These are phyloP conservation scores for Talaromyces sp. DNA, from an alignment of 2,329 filamentous ascomycete genomes.

Conservation along the genomic window DNA sequence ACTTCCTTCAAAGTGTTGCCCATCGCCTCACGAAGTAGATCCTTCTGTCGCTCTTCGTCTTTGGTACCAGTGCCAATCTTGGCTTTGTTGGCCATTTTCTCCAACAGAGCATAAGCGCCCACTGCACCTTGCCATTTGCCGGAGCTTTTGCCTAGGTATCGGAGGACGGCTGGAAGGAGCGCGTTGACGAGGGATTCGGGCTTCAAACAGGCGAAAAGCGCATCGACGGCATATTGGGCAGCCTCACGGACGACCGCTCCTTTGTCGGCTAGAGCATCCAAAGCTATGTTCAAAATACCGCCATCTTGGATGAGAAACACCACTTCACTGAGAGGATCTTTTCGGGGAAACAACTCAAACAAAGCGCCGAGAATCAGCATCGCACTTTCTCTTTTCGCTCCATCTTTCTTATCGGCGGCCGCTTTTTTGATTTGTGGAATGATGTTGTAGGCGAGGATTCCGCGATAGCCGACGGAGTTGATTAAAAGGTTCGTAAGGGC, in stretches of 20 bases:
- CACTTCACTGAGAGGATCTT: conserved; percentile 75
- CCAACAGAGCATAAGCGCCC: conserved; percentile 77
- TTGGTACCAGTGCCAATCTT: conserved; percentile 79
- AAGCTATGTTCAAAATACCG: conserved; percentile 66
- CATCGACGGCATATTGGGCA: conserved; percentile 90
- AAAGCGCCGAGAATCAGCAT: conserved; percentile 94
- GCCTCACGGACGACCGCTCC: conserved; percentile 83
- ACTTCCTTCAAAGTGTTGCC: conserved; percentile 73
- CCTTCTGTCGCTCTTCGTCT: conserved; percentile 83
- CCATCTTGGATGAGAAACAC: conserved; percentile 80
- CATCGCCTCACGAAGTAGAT: conserved; percentile 86
- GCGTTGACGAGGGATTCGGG: conserved; percentile 80
- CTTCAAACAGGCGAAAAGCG: conserved; percentile 74
- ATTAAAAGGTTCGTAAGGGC: conserved; percentile 63
- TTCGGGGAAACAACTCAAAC: conserved; percentile 81
- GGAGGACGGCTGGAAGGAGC: conserved; percentile 70
- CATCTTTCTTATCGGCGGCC: conserved; percentile 90
- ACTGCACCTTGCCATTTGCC: conserved; percentile 98
- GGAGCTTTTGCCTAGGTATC: conserved; percentile 77
- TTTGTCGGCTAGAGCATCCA: conserved; percentile 90
- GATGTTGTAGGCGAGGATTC: conserved; percentile 61
- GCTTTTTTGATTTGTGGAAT: conserved; percentile 69
- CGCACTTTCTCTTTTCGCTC: conserved; percentile 77
- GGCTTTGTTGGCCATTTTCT: conserved; percentile 92
- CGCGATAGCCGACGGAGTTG: conserved; percentile 64